These are phyloP conservation scores for Asterochloris sp. DNA, from an alignment of 139 green algal genomes.

Conservation along the genomic window DNA sequence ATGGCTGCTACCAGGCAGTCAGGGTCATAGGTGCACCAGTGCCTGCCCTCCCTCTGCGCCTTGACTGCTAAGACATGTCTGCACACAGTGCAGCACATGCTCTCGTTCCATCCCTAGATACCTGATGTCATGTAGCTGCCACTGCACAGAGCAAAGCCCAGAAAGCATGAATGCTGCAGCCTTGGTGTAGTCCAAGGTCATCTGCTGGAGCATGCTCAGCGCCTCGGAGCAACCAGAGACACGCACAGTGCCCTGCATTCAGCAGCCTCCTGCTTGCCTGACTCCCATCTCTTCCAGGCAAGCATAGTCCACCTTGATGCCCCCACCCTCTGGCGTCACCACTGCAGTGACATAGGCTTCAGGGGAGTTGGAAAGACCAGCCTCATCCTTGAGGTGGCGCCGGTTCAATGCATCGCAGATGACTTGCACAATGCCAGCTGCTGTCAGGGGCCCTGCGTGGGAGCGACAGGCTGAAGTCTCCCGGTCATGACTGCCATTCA, in stretches of 20 bases:
- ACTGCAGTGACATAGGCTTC: constrained; percentile 71
- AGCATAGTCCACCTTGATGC: constrained; percentile 58
- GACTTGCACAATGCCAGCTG: constrained; percentile 78
- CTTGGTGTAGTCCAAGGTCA: too few relatives aligned
- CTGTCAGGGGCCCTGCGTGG: constrained; percentile 71
- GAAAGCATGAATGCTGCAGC: too few relatives aligned
- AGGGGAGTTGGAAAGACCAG: constrained; percentile 50
- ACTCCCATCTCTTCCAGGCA: constrained; percentile 59
- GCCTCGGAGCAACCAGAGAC: too few relatives aligned
- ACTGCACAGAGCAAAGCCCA: too few relatives aligned
- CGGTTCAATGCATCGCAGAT: constrained; percentile 68
- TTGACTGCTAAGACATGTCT: not conserved
- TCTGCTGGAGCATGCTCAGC: too few relatives aligned
- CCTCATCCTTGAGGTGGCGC: constrained; percentile 24
- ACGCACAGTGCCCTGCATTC: too few relatives aligned
- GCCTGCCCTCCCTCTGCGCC: not conserved
- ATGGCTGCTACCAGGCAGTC: too few relatives aligned
- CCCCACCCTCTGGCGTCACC: constrained; percentile 61
- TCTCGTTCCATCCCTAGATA: too few relatives aligned
- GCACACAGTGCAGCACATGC: too few relatives aligned
- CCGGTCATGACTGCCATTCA: constrained; percentile 93
- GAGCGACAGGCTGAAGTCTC: constrained; percentile 66
- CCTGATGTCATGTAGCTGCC: too few relatives aligned
- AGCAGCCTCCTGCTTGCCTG: constrained; percentile 5
- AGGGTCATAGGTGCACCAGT: not conserved